Percentiles rank a stretch among this genome's conserved stretches.
Conservation (phyloP, 176 grass and related monocot genomes). For the Ananas comosus region DNA sequence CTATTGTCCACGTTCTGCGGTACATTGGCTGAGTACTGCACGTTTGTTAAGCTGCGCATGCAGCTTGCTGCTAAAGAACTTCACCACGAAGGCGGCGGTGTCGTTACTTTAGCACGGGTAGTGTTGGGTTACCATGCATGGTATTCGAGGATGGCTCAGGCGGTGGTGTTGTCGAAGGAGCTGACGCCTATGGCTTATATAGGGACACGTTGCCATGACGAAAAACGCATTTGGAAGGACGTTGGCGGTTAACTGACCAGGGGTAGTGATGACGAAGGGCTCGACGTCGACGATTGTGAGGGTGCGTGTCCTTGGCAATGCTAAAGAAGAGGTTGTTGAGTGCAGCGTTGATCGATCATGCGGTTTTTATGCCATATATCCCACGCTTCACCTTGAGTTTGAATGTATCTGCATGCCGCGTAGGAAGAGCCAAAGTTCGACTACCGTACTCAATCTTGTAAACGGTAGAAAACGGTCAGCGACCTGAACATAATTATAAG, state of each 20-base stretch:
- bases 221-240: conserved; percentile 21
- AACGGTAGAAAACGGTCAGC: too few relatives aligned
- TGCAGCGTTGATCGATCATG: conserved; percentile 52
- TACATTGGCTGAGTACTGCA: conserved; percentile 32
- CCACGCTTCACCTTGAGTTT: conserved; percentile 44
- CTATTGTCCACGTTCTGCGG: conserved; percentile 31
- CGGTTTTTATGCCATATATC: conserved; percentile 26
- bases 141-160: too few relatives aligned
- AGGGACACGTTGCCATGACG: conserved; percentile 55
- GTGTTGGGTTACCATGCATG: too few relatives aligned
- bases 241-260: conserved; percentile 59
- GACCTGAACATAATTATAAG: too few relatives aligned
- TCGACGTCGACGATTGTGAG: conserved; percentile 53
- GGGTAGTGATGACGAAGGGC: conserved; percentile 50
- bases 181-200: conserved; percentile 26
- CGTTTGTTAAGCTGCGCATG: conserved; percentile 32
- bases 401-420: conserved; percentile 37
- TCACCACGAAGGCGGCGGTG: conserved; percentile 38
- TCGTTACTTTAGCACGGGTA: conserved; percentile 1
- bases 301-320: conserved; percentile 33
- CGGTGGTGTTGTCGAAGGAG: conserved; percentile 68
- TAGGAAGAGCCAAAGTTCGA: not conserved
- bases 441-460: too few relatives aligned
- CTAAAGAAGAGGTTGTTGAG: conserved; percentile 54
- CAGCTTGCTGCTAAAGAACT: conserved; percentile 31